Evolutionary conservation across 768 basidiomycete genomes (phyloP).

Genomic region (Leccinum sublutescens): DNA sequence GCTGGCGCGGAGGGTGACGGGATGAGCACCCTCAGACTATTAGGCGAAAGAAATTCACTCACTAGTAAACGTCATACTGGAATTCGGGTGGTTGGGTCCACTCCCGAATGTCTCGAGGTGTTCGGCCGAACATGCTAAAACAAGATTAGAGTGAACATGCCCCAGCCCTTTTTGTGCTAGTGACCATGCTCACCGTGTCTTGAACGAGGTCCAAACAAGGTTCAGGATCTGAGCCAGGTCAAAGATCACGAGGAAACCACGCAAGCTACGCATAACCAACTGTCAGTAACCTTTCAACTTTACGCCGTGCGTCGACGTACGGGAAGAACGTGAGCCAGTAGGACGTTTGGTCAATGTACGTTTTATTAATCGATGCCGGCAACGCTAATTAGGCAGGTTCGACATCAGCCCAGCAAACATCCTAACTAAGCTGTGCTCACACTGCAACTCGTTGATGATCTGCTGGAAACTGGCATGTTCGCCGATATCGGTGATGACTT

Average conservation of each 20-base stretch:
- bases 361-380: conserved; percentile 71
- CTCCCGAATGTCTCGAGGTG: conserved; percentile 85
- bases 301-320: conserved; percentile 41
- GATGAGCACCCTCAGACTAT: conserved; percentile 1
- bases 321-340: conserved; percentile 96
- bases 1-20: conserved; percentile 26
- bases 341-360: conserved; percentile 88
- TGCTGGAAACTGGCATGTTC: conserved; percentile 43
- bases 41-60: conserved; percentile 29
- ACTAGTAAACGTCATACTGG: conserved; percentile 85
- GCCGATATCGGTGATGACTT: conserved; percentile 49
- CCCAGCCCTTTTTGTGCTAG: not conserved
- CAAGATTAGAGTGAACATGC: not conserved
- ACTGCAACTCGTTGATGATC: conserved; percentile 46
- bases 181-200: conserved; percentile 57
- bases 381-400: conserved; percentile 54
- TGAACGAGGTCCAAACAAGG: conserved; percentile 80
- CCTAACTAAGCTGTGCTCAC: conserved; percentile 26
- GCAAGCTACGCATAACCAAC: conserved; percentile 49
- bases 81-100: conserved; percentile 91
- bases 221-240: conserved; percentile 96
- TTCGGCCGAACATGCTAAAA: conserved; percentile 74
- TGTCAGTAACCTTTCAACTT: conserved; percentile 6
- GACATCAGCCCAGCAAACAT: not conserved
- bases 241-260: conserved; percentile 92